These are phyloP conservation scores for Rhodocollybia butyracea DNA, from an alignment of 768 basidiomycete species.

Conservation along the genomic window DNA sequence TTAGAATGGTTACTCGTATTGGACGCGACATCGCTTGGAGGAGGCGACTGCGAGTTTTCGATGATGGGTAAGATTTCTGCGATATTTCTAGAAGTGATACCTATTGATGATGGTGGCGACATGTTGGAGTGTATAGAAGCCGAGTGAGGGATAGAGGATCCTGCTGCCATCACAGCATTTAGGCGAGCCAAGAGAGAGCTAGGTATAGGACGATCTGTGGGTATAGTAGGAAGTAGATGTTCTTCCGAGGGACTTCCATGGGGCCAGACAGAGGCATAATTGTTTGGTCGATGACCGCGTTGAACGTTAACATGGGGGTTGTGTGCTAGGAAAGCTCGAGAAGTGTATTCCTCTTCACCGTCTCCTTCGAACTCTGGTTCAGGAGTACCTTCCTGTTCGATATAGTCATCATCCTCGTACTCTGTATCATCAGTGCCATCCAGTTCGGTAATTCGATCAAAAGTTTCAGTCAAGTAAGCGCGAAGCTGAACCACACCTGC, in stretches of 20 bases:
- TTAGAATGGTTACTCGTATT: constrained; percentile 53
- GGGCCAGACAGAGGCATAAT: not conserved
- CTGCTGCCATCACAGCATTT: constrained; percentile 4
- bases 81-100: constrained; percentile 12
- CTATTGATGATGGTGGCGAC: not conserved
- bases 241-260: not conserved
- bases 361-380: constrained; percentile 34
- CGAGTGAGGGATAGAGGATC: not conserved
- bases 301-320: constrained; percentile 7
- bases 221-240: not conserved
- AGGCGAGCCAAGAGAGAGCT: constrained; percentile 1
- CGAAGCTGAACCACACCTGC: constrained; percentile 84
- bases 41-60: constrained; percentile 57
- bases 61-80: constrained; percentile 57
- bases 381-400: constrained; percentile 47
- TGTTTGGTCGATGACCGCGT: not conserved
- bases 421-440: constrained; percentile 68
- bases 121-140: not conserved
- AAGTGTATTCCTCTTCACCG: constrained; percentile 24
- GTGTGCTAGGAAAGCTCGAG: constrained; percentile 25
- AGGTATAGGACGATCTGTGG: constrained; percentile 4
- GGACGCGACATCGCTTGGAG: constrained; percentile 59
- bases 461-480: constrained; percentile 71
- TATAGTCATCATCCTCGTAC: constrained; percentile 61
- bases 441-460: constrained; percentile 72